Evolutionary conservation across 2,329 filamentous ascomycete genomes (phyloP), one percentile per base, ranked within the genome.

Genomic region (Aureobasidium namibiae): DNA sequence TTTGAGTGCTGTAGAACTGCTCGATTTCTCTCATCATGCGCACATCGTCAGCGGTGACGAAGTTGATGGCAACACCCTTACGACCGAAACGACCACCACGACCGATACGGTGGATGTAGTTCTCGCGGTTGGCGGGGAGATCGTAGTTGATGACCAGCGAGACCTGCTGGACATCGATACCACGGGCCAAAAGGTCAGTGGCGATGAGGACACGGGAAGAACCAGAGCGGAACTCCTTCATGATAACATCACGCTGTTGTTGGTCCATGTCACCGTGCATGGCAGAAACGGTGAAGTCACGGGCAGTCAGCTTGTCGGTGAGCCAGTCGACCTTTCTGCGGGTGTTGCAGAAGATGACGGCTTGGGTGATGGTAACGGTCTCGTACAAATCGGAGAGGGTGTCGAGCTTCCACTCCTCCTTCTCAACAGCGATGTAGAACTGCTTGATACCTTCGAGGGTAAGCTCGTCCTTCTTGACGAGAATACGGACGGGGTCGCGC

Each of bases 181-280:
- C 94, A 88, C 94, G 92, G 75, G 94, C 94, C 76, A 96, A 83
- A 65, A 99, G 85, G 75, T 99, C 94, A 66, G 94, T 99, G 77
- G 94, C 91, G 73, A 99, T 99, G 73, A 99, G 83, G 68, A 99
- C 94, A 88, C 94, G 92, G 66, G 92, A 96, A 75, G 92, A 96
- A 67, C 94, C 94, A 68, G 92, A 96, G 72, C 94, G 91, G 89
- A 99, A 99, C 82, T 99, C 94, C 86, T 99, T 96, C 94, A 99
- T 99, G 78, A 99, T 99, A 74, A 95, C 83, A 78, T 97, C 94
- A 85, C 94, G 92, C 83, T 97, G 91, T 72, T 80, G 81, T 82
- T 96, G 92, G 78, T 96, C 91, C 94, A 99, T 99, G 74, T 99
- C 94, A 76, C 94, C 94, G 84, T 99, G 94, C 94, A 99, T 97